A percentile compares a stretch with the other conserved stretches of the same genome.
phyloP scores from a whole-genome alignment of 176 grass and related monocot genomes.

The Paspalum notatum region DNA sequence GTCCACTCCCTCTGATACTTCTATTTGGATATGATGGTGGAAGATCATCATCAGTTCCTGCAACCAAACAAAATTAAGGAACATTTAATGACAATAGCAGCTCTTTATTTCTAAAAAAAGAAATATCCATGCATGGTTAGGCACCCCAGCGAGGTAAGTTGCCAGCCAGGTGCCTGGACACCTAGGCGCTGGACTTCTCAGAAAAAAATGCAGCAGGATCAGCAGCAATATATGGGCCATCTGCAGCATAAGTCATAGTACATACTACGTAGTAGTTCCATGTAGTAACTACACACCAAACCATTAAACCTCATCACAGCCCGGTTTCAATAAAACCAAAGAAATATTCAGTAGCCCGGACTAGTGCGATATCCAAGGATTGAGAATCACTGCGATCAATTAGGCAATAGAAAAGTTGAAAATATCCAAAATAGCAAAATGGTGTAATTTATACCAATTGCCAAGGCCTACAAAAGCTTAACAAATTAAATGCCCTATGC shows the following conservation, averaged over 20 bases:
- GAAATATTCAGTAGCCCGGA: not conserved
- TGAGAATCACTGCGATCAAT: not conserved
- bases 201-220: no score
- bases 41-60: constrained; percentile 96
- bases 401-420: not conserved
- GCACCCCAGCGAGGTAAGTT: no score
- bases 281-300: not conserved
- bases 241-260: not conserved
- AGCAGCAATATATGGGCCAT: no score
- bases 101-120: not conserved
- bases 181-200: no score
- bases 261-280: no score
- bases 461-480: not conserved
- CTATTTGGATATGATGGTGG: constrained; percentile 67
- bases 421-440: not conserved
- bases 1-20: constrained; percentile 58
- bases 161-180: no score
- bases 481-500: no score
- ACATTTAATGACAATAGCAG: constrained; percentile 10
- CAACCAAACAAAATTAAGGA: constrained; percentile 28
- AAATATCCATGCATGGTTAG: constrained; percentile 14
- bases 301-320: not conserved
- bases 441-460: not conserved
- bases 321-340: not conserved
- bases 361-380: not conserved